These are phyloP conservation scores for Fraxinus americana DNA, from an alignment of 257 asterid species.

Conservation along the genomic window DNA sequence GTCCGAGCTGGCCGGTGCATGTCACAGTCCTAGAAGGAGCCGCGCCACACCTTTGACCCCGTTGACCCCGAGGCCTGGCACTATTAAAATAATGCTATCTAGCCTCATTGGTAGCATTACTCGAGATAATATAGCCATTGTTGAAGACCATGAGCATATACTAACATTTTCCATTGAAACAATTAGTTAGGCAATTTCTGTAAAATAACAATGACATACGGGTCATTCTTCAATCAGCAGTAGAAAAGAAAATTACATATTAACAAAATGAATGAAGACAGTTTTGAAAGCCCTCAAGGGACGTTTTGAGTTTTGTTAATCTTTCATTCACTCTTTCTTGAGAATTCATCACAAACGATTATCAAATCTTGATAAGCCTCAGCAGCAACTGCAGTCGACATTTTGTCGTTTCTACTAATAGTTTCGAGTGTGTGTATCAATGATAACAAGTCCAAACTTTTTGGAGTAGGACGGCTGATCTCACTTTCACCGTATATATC, in stretches of 20 bases:
- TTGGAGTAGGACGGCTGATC: slow-evolving; percentile 29
- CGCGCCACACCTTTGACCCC: too few species aligned
- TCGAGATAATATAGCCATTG: neutral
- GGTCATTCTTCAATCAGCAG: slow-evolving; percentile 26
- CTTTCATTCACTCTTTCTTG: slow-evolving; percentile 18
- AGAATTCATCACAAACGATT: slow-evolving; percentile 22
- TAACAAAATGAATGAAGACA: slow-evolving; percentile 61
- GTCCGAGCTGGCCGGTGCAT: too few species aligned
- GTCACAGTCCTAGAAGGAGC: too few species aligned
- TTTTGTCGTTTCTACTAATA: slow-evolving; percentile 31
- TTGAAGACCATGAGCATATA: neutral
- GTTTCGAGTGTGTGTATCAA: slow-evolving; percentile 28
- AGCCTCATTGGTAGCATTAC: too few species aligned
- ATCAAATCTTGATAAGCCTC: slow-evolving; percentile 28
- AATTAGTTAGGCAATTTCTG: slow-evolving; percentile 29
- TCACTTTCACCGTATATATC: slow-evolving; percentile 17
- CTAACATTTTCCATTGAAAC: slow-evolving; percentile 9
- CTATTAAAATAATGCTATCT: too few species aligned
- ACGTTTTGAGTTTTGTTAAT: neutral
- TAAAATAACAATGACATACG: slow-evolving; percentile 29
- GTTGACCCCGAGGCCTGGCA: too few species aligned
- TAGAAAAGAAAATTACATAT: slow-evolving; percentile 35
- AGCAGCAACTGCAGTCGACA: slow-evolving; percentile 16
- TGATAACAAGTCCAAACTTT: slow-evolving; percentile 43
- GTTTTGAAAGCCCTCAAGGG: slow-evolving; percentile 9